Conservation (phyloP, 495 filamentous ascomycete genomes). For the Podospora tetraspora region DNA sequence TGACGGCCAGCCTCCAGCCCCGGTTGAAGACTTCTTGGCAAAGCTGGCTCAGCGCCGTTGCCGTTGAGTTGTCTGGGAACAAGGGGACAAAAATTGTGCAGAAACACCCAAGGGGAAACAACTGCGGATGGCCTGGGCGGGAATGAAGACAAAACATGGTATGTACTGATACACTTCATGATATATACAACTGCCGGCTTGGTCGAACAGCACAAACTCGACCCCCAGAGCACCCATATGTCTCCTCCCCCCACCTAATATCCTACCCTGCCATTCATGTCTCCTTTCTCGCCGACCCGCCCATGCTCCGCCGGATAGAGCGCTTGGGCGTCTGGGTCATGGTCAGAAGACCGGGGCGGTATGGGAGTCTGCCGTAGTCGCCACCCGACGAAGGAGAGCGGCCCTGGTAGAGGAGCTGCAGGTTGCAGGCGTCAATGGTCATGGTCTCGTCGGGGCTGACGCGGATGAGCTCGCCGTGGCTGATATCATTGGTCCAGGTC, state of each 20-base stretch:
- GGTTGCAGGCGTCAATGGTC: slow-evolving; percentile 52
- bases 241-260: neutral
- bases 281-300: neutral
- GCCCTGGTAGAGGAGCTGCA: slow-evolving; percentile 56
- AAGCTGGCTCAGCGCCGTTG: neutral
- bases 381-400: slow-evolving; percentile 20
- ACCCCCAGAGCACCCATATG: neutral
- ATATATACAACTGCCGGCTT: neutral
- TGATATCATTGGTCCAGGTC: slow-evolving; percentile 61
- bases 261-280: neutral
- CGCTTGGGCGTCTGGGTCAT: neutral
- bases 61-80: neutral
- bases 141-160: neutral
- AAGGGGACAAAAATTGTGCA: neutral
- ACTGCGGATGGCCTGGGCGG: neutral
- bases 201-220: neutral
- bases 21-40: too few species aligned
- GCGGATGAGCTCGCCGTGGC: slow-evolving; percentile 57
- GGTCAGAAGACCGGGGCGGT: slow-evolving; percentile 49
- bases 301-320: neutral
- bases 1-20: neutral
- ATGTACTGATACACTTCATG: neutral
- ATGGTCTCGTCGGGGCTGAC: slow-evolving; percentile 52
- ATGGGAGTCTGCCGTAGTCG: slow-evolving; percentile 45
- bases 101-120: neutral